phyloP scores from a whole-genome alignment of 495 filamentous ascomycete species.

The Trichoderma virens region DNA sequence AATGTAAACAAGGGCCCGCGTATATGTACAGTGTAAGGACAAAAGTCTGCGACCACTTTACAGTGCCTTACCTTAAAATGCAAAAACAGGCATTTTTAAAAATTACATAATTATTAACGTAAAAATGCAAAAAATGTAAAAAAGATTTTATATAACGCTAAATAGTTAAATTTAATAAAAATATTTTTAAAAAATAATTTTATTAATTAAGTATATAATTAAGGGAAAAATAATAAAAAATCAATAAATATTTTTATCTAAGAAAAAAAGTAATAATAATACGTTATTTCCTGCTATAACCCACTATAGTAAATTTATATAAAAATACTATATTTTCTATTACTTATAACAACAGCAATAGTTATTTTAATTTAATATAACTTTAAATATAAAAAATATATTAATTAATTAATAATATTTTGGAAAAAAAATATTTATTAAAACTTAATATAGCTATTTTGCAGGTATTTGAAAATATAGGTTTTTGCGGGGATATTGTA shows the following conservation, averaged over 20 bases:
- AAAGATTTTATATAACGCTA: background rate
- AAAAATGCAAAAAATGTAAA: background rate
- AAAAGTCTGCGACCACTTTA: no score
- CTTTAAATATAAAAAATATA: background rate
- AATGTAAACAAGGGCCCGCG: no score
- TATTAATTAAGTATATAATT: background rate
- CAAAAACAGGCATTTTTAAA: background rate
- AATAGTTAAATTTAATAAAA: background rate
- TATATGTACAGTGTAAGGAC: no score
- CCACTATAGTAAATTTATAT: background rate
- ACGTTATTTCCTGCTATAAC: background rate
- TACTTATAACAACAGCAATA: background rate
- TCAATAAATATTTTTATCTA: background rate
- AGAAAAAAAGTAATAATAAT: background rate
- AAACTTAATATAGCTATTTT: background rate
- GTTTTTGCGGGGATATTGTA: background rate
- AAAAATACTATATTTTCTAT: background rate
- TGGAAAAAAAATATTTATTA: slow-evolving; percentile 4
- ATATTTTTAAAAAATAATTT: background rate
- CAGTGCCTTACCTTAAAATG: no score
- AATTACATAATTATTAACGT: background rate
- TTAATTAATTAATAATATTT: background rate
- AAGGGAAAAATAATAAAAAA: background rate
- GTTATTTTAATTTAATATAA: background rate
- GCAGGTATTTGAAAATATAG: background rate